A percentile compares a stretch with the other conserved stretches of the same genome.
phyloP scores from a whole-genome alignment of 257 asterid species.

The Echium plantagineum region DNA sequence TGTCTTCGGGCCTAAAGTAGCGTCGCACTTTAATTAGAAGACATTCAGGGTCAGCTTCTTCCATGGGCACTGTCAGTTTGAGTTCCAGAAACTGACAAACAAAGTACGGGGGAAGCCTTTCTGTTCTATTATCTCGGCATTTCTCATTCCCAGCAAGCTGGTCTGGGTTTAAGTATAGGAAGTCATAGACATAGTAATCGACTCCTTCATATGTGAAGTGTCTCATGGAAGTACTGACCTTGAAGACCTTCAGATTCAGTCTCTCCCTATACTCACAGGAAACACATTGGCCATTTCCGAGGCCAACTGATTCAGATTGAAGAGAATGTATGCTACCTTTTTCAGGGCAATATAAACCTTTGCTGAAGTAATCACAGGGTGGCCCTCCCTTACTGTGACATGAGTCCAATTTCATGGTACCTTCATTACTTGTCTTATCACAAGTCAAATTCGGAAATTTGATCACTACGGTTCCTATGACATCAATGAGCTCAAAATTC shows the following conservation, averaged over 20 bases:
- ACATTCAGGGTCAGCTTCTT: conserved; percentile 5
- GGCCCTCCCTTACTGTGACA: conserved; percentile 3
- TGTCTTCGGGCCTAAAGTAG: conserved; percentile 20
- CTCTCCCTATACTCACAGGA: conserved; percentile 10
- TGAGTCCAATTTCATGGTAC: neutral
- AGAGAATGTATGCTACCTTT: conserved; percentile 14
- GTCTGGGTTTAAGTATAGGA: conserved; percentile 5
- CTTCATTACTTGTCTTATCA: conserved; percentile 6
- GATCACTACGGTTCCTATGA: neutral
- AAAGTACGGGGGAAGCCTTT: conserved; percentile 4
- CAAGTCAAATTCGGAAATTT: conserved; percentile 3
- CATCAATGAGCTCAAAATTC: conserved; percentile 10
- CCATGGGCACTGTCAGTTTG: neutral
- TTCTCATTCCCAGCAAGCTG: neutral
- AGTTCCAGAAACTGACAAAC: conserved; percentile 14
- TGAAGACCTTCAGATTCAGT: neutral
- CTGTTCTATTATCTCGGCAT: neutral
- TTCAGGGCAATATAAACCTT: conserved; percentile 15
- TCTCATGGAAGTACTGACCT: neutral
- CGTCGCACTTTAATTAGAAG: conserved; percentile 7
- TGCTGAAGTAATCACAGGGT: conserved; percentile 11
- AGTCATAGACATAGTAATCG: conserved; percentile 9
- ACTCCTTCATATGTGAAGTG: conserved; percentile 11
- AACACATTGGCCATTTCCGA: conserved; percentile 11
- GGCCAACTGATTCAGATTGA: conserved; percentile 4